phyloP scores from a whole-genome alignment of 2,329 filamentous ascomycete species.

The Aspergillus terreus region DNA sequence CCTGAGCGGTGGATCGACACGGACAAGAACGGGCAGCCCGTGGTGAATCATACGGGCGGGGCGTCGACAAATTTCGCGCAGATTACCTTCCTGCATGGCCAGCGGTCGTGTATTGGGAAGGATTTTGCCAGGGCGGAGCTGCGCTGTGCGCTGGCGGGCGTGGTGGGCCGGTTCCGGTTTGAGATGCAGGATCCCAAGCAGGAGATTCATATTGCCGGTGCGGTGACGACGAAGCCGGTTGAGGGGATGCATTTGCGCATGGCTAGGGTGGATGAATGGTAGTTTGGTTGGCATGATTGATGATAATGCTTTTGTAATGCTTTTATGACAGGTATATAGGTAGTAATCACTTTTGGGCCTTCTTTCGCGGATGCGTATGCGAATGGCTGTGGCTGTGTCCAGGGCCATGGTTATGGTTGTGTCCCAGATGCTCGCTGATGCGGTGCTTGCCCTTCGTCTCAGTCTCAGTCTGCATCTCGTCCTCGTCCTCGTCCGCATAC shows the following conservation, averaged over 20 bases:
- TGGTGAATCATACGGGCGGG: slow-evolving; percentile 52
- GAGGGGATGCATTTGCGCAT: slow-evolving; percentile 38
- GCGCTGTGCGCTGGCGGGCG: slow-evolving; percentile 36
- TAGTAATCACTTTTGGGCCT: background rate
- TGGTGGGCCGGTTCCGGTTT: slow-evolving; percentile 34
- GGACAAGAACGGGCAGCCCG: slow-evolving; percentile 50
- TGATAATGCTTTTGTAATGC: background rate
- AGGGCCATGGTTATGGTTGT: slow-evolving; percentile 17
- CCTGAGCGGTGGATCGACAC: slow-evolving; percentile 70
- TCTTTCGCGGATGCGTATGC: background rate
- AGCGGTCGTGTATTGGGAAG: slow-evolving; percentile 37
- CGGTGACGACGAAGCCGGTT: slow-evolving; percentile 37
- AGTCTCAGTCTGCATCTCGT: slow-evolving; percentile 5
- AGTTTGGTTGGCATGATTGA: background rate
- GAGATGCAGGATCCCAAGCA: slow-evolving; percentile 36
- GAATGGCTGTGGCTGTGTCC: slow-evolving; percentile 10
- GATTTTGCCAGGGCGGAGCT: slow-evolving; percentile 43
- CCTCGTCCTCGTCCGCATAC: slow-evolving; percentile 23
- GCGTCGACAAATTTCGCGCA: slow-evolving; percentile 36
- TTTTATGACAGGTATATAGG: background rate
- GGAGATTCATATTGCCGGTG: slow-evolving; percentile 33
- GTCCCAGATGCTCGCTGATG: slow-evolving; percentile 27
- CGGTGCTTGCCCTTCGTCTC: slow-evolving; percentile 20
- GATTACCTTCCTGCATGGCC: slow-evolving; percentile 40
- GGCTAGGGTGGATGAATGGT: slow-evolving; percentile 31